These are phyloP conservation scores for Vachellia collinsii DNA, from an alignment of 306 rosid genomes.

Conservation along the genomic window DNA sequence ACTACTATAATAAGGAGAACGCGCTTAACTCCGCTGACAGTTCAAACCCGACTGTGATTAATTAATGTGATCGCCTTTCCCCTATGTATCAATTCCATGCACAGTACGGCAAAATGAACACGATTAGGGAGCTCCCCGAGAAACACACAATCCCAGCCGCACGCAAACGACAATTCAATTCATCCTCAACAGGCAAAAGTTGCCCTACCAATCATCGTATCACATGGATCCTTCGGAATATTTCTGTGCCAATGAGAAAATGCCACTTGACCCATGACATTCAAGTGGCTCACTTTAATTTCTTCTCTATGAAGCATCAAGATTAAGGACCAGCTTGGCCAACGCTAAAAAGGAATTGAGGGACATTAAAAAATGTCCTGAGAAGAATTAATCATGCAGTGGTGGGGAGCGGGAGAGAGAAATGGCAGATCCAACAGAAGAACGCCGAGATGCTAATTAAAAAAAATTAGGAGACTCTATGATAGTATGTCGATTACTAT, in stretches of 20 bases:
- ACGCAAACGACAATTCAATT: constrained; percentile 4
- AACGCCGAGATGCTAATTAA: background rate
- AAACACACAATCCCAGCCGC: background rate
- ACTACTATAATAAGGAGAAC: background rate
- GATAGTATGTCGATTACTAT: too few relatives aligned
- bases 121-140: background rate
- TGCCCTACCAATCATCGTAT: constrained; percentile 12
- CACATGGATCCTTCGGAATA: background rate
- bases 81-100: background rate
- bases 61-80: constrained; percentile 8
- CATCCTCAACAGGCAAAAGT: constrained; percentile 11
- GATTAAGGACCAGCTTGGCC: constrained; percentile 41
- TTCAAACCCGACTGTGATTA: background rate
- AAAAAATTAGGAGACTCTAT: background rate
- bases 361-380: background rate
- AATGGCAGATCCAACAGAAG: constrained; percentile 30
- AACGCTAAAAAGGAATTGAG: background rate
- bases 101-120: background rate
- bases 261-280: constrained; percentile 35
- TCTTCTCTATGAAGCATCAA: constrained; percentile 29
- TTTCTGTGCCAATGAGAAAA: background rate
- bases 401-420: background rate
- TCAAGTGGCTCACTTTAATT: background rate
- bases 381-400: background rate
- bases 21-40: constrained; percentile 32